Evolutionary conservation across 1,139 yeast genomes (phyloP).

Genomic region (Kodamaea ohmeri): DNA sequence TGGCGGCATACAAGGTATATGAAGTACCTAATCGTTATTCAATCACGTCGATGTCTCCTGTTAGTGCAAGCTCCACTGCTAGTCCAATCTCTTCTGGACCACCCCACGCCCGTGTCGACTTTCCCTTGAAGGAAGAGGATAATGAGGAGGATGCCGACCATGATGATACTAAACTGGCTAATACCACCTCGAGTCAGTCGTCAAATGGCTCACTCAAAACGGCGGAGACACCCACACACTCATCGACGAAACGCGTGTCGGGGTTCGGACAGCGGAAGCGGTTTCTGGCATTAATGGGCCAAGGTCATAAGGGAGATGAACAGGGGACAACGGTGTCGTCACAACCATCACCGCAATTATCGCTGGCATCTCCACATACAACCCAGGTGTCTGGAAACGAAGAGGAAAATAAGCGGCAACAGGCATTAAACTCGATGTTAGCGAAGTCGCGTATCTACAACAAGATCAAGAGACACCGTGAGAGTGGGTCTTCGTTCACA

Average conservation of each 20-base stretch:
- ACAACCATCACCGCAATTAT: too few species aligned
- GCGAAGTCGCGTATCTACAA: constrained; percentile 39
- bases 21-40: constrained; percentile 23
- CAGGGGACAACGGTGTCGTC: constrained; percentile 3
- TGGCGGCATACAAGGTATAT: constrained; percentile 37
- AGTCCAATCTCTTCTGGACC: background rate
- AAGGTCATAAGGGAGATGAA: constrained; percentile 8
- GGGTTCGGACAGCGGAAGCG: constrained; percentile 19
- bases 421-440: constrained; percentile 17
- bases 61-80: too few species aligned
- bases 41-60: constrained; percentile 8
- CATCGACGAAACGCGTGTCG: background rate
- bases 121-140: constrained; percentile 26
- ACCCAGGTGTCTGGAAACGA: too few species aligned
- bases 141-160: constrained; percentile 25
- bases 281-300: constrained; percentile 26
- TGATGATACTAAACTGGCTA: constrained; percentile 13
- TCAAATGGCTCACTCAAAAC: constrained; percentile 15
- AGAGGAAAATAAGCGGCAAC: constrained; percentile 26
- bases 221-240: constrained; percentile 3
- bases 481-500: constrained; percentile 33
- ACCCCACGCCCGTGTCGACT: constrained; percentile 11
- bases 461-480: constrained; percentile 39
- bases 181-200: constrained; percentile 15
- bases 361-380: too few species aligned